A percentile compares a stretch with the other conserved stretches of the same genome.
These are phyloP conservation scores for Ophiostoma populinum DNA, from an alignment of 2,329 filamentous ascomycete species.

Conservation along the genomic window DNA sequence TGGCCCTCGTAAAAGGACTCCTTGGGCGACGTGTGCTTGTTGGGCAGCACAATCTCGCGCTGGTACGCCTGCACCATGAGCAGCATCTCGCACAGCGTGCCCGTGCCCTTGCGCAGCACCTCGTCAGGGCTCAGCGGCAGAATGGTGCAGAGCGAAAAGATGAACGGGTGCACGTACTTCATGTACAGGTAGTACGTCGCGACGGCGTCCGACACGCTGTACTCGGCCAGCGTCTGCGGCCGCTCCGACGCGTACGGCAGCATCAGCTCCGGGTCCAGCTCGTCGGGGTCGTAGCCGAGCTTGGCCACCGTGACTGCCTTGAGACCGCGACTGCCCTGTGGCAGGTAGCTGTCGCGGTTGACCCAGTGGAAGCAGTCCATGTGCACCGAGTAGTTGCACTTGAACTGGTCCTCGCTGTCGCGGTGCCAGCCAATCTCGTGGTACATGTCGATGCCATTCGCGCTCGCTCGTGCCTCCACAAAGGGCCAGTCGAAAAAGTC, in stretches of 20 bases:
- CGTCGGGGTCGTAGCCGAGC: conserved; percentile 93
- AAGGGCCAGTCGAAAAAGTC: conserved; percentile 99
- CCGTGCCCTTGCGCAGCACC: conserved; percentile 84
- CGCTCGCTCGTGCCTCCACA: conserved; percentile 80
- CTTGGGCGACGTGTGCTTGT: conserved; percentile 82
- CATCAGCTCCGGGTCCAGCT: conserved; percentile 95
- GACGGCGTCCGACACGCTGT: conserved; percentile 96
- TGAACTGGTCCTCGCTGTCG: conserved; percentile 89
- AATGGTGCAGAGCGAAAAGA: conserved; percentile 96
- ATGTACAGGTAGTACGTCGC: conserved; percentile 99
- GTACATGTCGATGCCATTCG: conserved; percentile 98
- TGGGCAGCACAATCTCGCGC: conserved; percentile 79
- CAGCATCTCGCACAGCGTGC: conserved; percentile 98
- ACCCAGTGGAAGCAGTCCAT: conserved; percentile 99
- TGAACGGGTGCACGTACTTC: conserved; percentile 99
- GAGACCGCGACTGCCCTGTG: conserved; percentile 88
- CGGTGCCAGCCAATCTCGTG: conserved; percentile 94
- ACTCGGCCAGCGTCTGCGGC: conserved; percentile 88
- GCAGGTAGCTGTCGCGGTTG: conserved; percentile 93
- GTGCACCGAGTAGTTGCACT: conserved; percentile 88
- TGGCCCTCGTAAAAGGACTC: conserved; percentile 97
- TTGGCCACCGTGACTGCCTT: conserved; percentile 98
- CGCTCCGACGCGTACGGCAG: conserved; percentile 77
- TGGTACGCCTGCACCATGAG: conserved; percentile 97
- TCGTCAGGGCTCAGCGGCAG: conserved; percentile 86